Evolutionary conservation across 176 grass and related monocot species (phyloP), one percentile per base, ranked within the genome.

Genomic region (Raddia guianensis): DNA sequence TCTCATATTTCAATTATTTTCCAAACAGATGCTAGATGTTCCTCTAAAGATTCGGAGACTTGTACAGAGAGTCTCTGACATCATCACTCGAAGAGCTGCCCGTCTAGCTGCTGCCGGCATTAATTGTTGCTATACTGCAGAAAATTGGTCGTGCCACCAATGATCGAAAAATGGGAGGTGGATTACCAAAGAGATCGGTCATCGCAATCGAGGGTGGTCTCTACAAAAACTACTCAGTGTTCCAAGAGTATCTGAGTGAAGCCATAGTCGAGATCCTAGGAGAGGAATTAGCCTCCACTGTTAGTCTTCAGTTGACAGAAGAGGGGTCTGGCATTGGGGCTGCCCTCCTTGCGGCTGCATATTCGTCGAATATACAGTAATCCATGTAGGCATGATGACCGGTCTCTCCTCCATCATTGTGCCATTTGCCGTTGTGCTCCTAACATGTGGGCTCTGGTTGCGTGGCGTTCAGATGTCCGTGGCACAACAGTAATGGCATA

Each of bases 211-310:
- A 98, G 64, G 90, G 90, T 0, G 90, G 92, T 2, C 82, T 98
- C 37, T 94, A 92, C 60, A 76, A 89, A 44, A 63, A 81, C 58
- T 98, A 92, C 65, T 85, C 86, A 1, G 69, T 86, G 11, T 98
- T 98, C 14, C 89, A 74, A 66, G 92, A 94, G 34, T 98, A 92
- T 79, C 40, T 94, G 15, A 78, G 92, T 11, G 90, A 98, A 98
- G 90, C 91, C 3, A 15, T 98, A 8, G 72, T 68, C 5, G 95
- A 94, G 45, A 98, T 98, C 54, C 55, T 98, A 18, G 92, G 92
- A 8, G 95, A 98, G 52, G 91, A 97, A 49, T 40, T 92, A 6
- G 80, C 86, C 3, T 63, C 80, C 48, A 91, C 89, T 19, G 76
- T 98, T n/a, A 66, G 70, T 66, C 74, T 98, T 6, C 83, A 63